Base-by-base conservation (phyloP, 257 asterid genomes). In the Anisodus acutangulus region DNA sequence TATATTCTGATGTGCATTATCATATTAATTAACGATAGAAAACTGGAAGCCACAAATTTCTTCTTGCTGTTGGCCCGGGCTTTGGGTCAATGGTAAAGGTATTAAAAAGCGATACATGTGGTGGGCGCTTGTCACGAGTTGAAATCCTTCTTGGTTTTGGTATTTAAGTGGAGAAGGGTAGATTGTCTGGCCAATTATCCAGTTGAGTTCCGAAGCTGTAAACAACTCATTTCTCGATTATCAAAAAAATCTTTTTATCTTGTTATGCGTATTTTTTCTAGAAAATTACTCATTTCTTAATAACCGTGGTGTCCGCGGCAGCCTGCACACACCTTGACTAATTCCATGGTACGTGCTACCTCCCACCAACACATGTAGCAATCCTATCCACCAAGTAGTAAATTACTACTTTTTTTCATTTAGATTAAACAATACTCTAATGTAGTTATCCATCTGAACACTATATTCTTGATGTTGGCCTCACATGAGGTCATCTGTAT, bases 111-210 rank as follows among this genome's bases (percentile, higher is more conserved):
- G 64, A 13, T n/a, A 17, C 31, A 5, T 31, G 31, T 78, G 49
- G 49, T 8, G 12, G 35, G 49, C 0, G 22, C 26, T 51, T 31
- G 49, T 78, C 43, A 53, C 16, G 6, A 41, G 9, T 53, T 78
- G 16, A 54, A 31, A 78, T 78, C 9, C 26, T 12, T 51, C 66
- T 78, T 53, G 49, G 47, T 78, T 26, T 8, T 78, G 49, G 45
- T 69, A 68, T 78, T 53, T 53, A 31, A 13, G 64, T 31, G 66
- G 62, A 78, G 26, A 26, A 31, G 82, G 64, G 31, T 78, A 78
- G 64, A 78, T 78, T 51, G 3, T 47, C 64, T 15, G 11, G 26
- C 26, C 47, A 78, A 74, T 74, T 74, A 51, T 74, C 9, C 60
- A 3, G 39, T 74, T 4, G 39, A 49, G 39, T 49, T 72, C 49